Conservation (phyloP, 371 early-diverging fungal species). For the Mucor racemosus region DNA sequence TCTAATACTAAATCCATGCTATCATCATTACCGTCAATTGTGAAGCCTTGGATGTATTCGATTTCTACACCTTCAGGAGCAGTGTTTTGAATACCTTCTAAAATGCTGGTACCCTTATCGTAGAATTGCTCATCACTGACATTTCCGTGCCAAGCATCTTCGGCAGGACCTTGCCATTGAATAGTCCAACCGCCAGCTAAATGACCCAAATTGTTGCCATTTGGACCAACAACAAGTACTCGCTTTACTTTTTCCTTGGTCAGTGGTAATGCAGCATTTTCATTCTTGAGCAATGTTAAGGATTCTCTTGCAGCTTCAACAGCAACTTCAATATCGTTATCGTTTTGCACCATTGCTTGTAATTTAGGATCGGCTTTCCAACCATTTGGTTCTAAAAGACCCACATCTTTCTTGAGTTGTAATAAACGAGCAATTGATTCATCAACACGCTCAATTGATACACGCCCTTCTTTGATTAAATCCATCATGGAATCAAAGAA, state of each 20-base stretch:
- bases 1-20: slow-evolving; percentile 39
- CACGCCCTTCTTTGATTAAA: slow-evolving; percentile 39
- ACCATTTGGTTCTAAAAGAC: slow-evolving; percentile 55
- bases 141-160: slow-evolving; percentile 46
- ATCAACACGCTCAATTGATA: slow-evolving; percentile 50
- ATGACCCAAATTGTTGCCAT: slow-evolving; percentile 46
- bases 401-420: slow-evolving; percentile 66
- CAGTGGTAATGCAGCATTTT: slow-evolving; percentile 52
- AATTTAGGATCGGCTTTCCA: slow-evolving; percentile 44
- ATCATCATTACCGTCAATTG: slow-evolving; percentile 34
- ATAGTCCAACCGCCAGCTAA: slow-evolving; percentile 66
- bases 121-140: slow-evolving; percentile 55
- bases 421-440: slow-evolving; percentile 57
- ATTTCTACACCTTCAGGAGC: slow-evolving; percentile 43
- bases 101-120: slow-evolving; percentile 48
- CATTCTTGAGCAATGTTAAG: slow-evolving; percentile 63
- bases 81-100: slow-evolving; percentile 42
- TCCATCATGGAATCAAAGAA: slow-evolving; percentile 47
- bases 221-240: slow-evolving; percentile 58
- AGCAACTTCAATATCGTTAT: slow-evolving; percentile 52
- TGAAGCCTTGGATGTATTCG: slow-evolving; percentile 35
- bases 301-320: slow-evolving; percentile 61
- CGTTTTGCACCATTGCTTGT: slow-evolving; percentile 37
- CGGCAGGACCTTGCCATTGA: slow-evolving; percentile 58
- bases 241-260: slow-evolving; percentile 17